These are phyloP conservation scores for Aspergillus sojae DNA, from an alignment of 2,329 filamentous ascomycete species.

Conservation along the genomic window DNA sequence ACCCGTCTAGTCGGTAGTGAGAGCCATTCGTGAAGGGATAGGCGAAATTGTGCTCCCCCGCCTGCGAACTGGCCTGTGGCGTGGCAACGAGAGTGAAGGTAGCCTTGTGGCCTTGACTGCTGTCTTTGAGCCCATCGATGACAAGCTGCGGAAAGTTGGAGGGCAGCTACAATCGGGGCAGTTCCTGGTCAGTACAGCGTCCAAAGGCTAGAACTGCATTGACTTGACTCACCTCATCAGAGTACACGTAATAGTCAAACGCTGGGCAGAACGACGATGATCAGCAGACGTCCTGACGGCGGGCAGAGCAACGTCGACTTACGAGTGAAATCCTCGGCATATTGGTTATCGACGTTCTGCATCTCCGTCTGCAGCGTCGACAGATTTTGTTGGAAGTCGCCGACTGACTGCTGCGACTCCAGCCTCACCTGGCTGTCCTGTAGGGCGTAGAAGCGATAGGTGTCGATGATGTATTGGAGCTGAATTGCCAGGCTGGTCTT, in stretches of 20 bases:
- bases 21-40: not conserved
- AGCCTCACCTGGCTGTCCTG: not conserved
- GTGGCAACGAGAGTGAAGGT: not conserved
- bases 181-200: not conserved
- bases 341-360: not conserved
- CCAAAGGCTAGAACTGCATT: not conserved
- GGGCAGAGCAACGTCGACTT: not conserved
- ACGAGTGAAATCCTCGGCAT: not conserved
- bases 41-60: not conserved
- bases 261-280: not conserved
- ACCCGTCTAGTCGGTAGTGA: not conserved
- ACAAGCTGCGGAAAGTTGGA: not conserved
- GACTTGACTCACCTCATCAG: not conserved
- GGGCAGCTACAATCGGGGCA: not conserved
- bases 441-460: not conserved
- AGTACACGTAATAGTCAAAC: not conserved
- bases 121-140: not conserved
- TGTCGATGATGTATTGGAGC: not conserved
- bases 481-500: not conserved
- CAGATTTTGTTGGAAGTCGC: not conserved
- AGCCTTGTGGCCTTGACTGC: not conserved
- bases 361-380: not conserved
- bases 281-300: not conserved
- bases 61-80: not conserved
- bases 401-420: not conserved